These are phyloP conservation scores for Lotmaria passim DNA, from an alignment of 208 protist genomes.

Conservation along the genomic window DNA sequence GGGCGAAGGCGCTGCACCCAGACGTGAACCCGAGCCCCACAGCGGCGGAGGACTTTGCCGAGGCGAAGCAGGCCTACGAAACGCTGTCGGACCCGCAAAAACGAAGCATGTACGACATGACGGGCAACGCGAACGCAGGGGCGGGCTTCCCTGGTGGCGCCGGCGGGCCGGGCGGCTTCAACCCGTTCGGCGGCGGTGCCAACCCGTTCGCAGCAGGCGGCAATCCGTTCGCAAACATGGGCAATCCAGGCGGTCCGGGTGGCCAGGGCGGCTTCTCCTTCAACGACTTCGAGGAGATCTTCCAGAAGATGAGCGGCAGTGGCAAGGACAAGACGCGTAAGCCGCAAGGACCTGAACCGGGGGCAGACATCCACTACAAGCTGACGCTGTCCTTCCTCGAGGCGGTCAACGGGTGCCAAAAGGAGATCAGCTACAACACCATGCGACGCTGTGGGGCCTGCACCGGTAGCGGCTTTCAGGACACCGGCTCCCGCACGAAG, in stretches of 20 bases:
- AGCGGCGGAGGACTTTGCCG: slow-evolving; percentile 86
- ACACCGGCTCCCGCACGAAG: slow-evolving; percentile 73
- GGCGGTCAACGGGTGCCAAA: slow-evolving; percentile 85
- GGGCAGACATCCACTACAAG: slow-evolving; percentile 90
- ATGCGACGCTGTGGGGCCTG: slow-evolving; percentile 86
- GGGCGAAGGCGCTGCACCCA: slow-evolving; percentile 87
- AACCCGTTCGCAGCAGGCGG: slow-evolving; percentile 57
- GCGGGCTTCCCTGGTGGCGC: slow-evolving; percentile 55
- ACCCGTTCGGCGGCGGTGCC: slow-evolving; percentile 56
- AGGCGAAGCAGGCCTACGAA: slow-evolving; percentile 92
- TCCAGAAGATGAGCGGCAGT: slow-evolving; percentile 86
- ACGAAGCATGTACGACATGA: slow-evolving; percentile 93
- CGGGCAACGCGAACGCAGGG: slow-evolving; percentile 76
- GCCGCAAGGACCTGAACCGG: slow-evolving; percentile 83
- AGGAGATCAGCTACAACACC: slow-evolving; percentile 92
- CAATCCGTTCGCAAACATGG: slow-evolving; percentile 67
- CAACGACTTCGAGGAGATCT: slow-evolving; percentile 92
- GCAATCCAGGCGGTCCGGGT: slow-evolving; percentile 10
- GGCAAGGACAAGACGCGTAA: slow-evolving; percentile 86
- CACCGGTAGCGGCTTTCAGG: slow-evolving; percentile 82
- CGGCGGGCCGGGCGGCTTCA: slow-evolving; percentile 43
- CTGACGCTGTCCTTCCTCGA: slow-evolving; percentile 81
- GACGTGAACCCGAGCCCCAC: slow-evolving; percentile 85
- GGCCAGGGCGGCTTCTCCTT: slow-evolving; percentile 75
- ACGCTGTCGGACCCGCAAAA: slow-evolving; percentile 90